These are phyloP conservation scores for Udeniomyces megalosporus DNA, from an alignment of 768 basidiomycete species.

Conservation along the genomic window DNA sequence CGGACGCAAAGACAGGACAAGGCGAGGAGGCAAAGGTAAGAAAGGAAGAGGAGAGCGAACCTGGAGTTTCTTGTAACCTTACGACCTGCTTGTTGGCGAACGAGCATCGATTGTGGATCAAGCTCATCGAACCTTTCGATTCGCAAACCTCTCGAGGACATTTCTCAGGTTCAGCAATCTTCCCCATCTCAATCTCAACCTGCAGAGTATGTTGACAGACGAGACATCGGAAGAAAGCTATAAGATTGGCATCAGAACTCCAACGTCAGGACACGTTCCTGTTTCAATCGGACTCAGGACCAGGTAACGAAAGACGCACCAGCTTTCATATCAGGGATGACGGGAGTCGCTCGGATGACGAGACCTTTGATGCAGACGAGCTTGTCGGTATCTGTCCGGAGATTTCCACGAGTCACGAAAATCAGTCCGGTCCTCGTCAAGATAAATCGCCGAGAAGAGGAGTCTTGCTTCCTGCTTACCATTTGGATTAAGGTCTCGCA, in stretches of 20 bases:
- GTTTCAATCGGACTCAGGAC: neutral
- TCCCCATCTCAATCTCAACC: conserved; percentile 93
- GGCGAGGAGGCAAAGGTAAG: too few relatives aligned
- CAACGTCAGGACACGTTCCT: neutral
- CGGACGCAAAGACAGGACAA: neutral
- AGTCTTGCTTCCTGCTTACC: too few relatives aligned
- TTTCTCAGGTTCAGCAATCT: conserved; percentile 77
- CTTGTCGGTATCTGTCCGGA: conserved; percentile 76
- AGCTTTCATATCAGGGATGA: conserved; percentile 96
- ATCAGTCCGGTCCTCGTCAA: too few relatives aligned
- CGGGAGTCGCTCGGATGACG: conserved; percentile 89
- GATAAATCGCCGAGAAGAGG: too few relatives aligned
- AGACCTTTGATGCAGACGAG: conserved; percentile 90
- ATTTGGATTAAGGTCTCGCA: conserved; percentile 85
- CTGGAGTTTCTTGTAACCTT: conserved; percentile 84
- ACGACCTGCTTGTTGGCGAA: conserved; percentile 94
- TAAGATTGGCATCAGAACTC: neutral
- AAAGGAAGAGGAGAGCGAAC: conserved; percentile 18
- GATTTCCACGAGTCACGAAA: too few relatives aligned
- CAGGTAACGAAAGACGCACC: conserved; percentile 27
- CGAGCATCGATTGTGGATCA: conserved; percentile 92
- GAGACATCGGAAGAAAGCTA: conserved; percentile 92
- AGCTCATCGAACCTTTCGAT: conserved; percentile 72
- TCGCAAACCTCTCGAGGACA: conserved; percentile 91
- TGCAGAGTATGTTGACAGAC: conserved; percentile 94